Conservation (phyloP, 1,284 basidiomycete genomes). For the Hemileia vastatrix region DNA sequence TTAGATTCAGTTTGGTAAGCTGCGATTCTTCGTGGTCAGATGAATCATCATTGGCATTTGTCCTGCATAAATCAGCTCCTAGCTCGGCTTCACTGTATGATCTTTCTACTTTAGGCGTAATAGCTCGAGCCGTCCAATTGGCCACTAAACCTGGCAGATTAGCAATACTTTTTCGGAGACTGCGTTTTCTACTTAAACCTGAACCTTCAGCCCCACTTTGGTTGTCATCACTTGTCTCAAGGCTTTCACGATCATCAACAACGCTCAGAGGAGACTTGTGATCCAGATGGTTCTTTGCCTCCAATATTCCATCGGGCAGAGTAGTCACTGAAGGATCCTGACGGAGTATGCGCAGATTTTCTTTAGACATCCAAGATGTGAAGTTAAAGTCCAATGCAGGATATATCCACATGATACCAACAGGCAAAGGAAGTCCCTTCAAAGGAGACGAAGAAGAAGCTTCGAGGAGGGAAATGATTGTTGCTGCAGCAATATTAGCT, state of each 20-base stretch:
- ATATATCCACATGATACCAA: conserved; percentile 68
- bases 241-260: conserved; percentile 57
- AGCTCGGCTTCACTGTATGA: conserved; percentile 17
- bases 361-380: conserved; percentile 79
- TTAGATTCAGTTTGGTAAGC: no score
- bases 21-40: no score
- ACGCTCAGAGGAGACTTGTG: conserved; percentile 68
- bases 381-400: conserved; percentile 84
- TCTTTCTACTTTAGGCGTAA: conserved; percentile 16
- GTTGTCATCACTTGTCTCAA: not conserved
- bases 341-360: conserved; percentile 69
- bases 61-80: not conserved
- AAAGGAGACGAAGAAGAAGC: conserved; percentile 44
- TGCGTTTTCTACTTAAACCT: conserved; percentile 3
- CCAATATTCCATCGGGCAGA: conserved; percentile 53
- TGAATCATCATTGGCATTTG: no score
- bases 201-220: no score
- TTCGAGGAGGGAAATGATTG: conserved; percentile 32
- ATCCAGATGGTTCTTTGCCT: conserved; percentile 76
- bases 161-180: conserved; percentile 21
- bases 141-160: conserved; percentile 20
- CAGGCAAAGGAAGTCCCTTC: conserved; percentile 53
- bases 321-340: conserved; percentile 62
- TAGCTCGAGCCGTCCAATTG: conserved; percentile 18
- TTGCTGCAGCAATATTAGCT: conserved; percentile 19